These are phyloP conservation scores for Rhinocladiella similis DNA, from an alignment of 2,329 filamentous ascomycete genomes.

Conservation along the genomic window DNA sequence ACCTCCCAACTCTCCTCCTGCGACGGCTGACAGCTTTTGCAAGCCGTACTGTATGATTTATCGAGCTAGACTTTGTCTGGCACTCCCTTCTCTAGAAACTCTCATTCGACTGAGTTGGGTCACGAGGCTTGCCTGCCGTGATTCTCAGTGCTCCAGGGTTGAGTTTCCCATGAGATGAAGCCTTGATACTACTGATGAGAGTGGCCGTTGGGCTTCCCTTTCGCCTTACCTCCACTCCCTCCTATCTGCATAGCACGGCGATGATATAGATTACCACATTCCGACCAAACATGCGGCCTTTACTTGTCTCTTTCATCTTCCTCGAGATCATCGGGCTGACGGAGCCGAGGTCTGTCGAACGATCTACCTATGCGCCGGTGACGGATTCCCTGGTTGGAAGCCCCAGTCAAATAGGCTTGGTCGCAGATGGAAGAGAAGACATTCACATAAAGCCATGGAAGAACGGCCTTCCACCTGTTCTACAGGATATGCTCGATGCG, in stretches of 20 bases:
- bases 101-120: not conserved
- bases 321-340: constrained; percentile 5
- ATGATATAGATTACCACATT: not conserved
- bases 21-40: not conserved
- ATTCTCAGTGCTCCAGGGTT: too few relatives aligned
- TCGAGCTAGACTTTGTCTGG: not conserved
- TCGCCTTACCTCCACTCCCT: not conserved
- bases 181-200: not conserved
- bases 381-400: not conserved
- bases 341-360: constrained; percentile 12
- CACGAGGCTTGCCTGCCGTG: not conserved
- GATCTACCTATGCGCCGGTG: not conserved
- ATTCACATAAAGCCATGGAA: not conserved
- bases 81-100: not conserved
- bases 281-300: constrained; percentile 14
- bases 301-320: constrained; percentile 4
- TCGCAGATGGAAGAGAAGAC: constrained; percentile 13
- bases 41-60: not conserved
- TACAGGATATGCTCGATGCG: constrained; percentile 55
- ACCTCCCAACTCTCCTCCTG: not conserved
- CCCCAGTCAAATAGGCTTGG: constrained; percentile 10
- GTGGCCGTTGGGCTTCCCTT: not conserved
- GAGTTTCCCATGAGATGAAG: not conserved
- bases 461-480: constrained; percentile 1
- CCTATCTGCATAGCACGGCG: not conserved